Evolutionary conservation across 345 rosid species (phyloP).

Genomic region (Luvunga scandens): DNA sequence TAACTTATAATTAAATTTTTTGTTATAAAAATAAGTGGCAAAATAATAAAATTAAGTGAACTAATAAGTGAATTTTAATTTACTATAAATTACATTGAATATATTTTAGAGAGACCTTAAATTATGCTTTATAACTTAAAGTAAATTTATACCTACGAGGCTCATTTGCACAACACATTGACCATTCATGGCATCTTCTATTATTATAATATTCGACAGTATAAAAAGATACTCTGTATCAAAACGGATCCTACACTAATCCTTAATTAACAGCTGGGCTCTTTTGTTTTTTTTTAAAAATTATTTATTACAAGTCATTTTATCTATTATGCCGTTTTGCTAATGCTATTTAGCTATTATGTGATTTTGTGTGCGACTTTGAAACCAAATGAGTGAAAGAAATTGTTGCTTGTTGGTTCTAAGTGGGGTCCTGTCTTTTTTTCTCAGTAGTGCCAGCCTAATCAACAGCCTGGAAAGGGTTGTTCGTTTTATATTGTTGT

Average conservation of each 20-base stretch:
- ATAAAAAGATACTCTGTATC: conserved; percentile 8
- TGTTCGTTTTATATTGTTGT: conserved; percentile 25
- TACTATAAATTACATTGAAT: too few species aligned
- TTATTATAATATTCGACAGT: conserved; percentile 1
- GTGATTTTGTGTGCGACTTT: background rate
- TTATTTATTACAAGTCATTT: background rate
- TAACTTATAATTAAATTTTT: too few species aligned
- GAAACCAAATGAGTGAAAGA: background rate
- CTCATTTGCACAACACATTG: too few species aligned
- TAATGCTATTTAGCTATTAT: too few species aligned
- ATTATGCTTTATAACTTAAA: too few species aligned
- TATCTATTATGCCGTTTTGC: background rate
- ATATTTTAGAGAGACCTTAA: background rate
- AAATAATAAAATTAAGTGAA: background rate
- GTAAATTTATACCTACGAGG: background rate
- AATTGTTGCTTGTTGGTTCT: conserved; percentile 17
- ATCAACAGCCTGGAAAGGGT: conserved; percentile 93
- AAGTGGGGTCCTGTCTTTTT: conserved; percentile 40
- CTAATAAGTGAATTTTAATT: background rate
- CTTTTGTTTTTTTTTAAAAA: background rate
- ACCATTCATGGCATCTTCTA: conserved; percentile 23
- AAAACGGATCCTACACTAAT: conserved; percentile 13
- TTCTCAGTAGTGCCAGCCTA: conserved; percentile 60
- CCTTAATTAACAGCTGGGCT: conserved; percentile 18
- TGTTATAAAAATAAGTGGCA: background rate